phyloP scores from a whole-genome alignment of 331 rosid genomes.

The Cydonia oblonga region DNA sequence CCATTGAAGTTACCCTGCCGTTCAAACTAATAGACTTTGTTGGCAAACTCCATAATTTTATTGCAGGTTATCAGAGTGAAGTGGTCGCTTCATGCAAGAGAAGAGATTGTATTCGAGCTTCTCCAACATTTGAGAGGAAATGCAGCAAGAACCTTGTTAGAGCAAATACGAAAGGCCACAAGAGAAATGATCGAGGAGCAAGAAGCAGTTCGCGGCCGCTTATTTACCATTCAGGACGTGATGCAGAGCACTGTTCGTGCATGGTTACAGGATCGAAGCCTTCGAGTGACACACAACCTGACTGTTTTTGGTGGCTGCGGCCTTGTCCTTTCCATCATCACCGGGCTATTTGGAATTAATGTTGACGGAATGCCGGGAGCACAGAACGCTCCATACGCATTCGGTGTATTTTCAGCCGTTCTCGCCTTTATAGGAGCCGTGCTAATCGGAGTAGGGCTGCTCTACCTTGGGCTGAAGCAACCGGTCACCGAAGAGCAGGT shows the following conservation, averaged over 20 bases:
- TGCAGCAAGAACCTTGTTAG: constrained; percentile 41
- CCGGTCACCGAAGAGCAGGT: constrained; percentile 53
- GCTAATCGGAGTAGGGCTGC: constrained; percentile 49
- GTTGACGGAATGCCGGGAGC: constrained; percentile 91
- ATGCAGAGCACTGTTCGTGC: constrained; percentile 96
- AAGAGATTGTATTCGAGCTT: constrained; percentile 82
- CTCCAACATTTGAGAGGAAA: constrained; percentile 63
- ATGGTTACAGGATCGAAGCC: constrained; percentile 97
- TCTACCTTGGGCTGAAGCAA: constrained; percentile 62
- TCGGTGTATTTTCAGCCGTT: constrained; percentile 46
- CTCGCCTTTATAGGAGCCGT: constrained; percentile 36
- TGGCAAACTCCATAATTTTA: not conserved
- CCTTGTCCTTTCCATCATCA: constrained; percentile 66
- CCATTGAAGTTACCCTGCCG: not conserved
- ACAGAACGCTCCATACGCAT: constrained; percentile 54
- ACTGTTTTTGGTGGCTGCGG: constrained; percentile 88
- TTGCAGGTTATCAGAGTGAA: constrained; percentile 90
- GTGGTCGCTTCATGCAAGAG: constrained; percentile 94
- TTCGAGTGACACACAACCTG: constrained; percentile 67
- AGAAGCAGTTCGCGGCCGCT: constrained; percentile 91
- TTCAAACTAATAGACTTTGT: not conserved
- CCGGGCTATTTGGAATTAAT: constrained; percentile 88
- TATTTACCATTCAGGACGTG: constrained; percentile 90
- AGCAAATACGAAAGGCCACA: constrained; percentile 44
- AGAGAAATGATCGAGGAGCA: constrained; percentile 91